Base-by-base conservation (phyloP, 2,329 filamentous ascomycete genomes). In the Scedosporium boydii region DNA sequence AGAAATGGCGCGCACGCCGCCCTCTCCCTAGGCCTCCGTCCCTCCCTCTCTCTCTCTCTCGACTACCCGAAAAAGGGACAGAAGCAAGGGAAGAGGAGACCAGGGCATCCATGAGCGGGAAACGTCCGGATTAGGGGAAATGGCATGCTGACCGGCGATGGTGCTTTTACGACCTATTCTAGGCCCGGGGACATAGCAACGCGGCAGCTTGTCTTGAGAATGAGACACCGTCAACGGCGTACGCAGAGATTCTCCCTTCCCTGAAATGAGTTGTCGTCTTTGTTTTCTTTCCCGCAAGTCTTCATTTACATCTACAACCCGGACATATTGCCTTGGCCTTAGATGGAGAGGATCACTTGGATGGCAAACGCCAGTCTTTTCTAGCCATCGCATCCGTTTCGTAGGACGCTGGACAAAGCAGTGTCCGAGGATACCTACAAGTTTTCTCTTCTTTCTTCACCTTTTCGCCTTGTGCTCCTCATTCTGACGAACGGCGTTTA, bases 41-140 rank as follows among this genome's bases (percentile, higher is more conserved):
- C 3, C 23, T 23, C 23, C 23, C 23, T 23, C 3, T 3, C 68
- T 71, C 70, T 72, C 70, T 66, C 63, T 66, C 65, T n/a, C 14
- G 6, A 10, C n/a, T 7, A 21, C 6, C 6, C 1, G n/a, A 14
- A 48, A 10, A 48, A 1, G 14, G 21, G 44, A n/a, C 4, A 48
- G 44, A 48, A 7, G 21, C 2, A 48, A 48, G 44, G 44, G 34
- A 14, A 12, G 1, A 38, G 34, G 34, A 38, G 34, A 14, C 6
- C 3, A 38, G 34, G 10, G 34, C 34, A 38, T 14, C 34, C 9
- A 4, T 1, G 34, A 14, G 34, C n/a, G 3, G 34, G 34, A 10
- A 38, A 6, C 10, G 10, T 21, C 4, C 1, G 3, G 44, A 2
- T 4, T 1, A 6, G 53, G 64, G 44, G 14, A 14, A 10, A 48